Conservation (phyloP, 345 rosid genomes). For the Gossypium australe region DNA sequence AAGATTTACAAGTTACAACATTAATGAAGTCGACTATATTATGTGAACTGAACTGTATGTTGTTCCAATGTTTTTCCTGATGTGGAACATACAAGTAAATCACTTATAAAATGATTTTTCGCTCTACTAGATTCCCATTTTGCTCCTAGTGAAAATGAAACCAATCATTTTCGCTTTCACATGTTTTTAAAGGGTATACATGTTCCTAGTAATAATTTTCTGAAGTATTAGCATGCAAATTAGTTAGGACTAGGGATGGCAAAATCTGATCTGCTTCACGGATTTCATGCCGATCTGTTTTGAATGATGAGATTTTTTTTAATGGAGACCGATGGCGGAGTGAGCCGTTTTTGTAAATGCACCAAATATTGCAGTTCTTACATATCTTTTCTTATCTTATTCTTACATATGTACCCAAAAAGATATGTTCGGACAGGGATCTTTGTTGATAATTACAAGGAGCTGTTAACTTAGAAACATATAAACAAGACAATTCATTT, state of each 20-base stretch:
- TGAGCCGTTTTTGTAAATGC: too few relatives aligned
- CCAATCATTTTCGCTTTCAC: not conserved
- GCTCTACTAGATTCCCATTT: not conserved
- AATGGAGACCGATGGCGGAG: too few relatives aligned
- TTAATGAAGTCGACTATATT: constrained; percentile 19
- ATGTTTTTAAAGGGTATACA: not conserved
- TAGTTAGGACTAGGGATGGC: too few relatives aligned
- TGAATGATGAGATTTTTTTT: too few relatives aligned
- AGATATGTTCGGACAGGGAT: not conserved
- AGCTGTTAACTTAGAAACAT: not conserved
- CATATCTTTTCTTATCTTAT: too few relatives aligned
- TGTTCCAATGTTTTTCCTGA: constrained; percentile 12
- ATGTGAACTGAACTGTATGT: constrained; percentile 12
- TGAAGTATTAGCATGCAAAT: too few relatives aligned
- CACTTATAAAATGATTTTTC: not conserved
- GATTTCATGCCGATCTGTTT: too few relatives aligned
- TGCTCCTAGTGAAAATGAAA: not conserved
- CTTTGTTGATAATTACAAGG: not conserved
- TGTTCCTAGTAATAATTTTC: not conserved
- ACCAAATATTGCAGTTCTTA: too few relatives aligned
- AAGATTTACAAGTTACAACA: constrained; percentile 15
- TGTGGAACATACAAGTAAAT: constrained; percentile 10
- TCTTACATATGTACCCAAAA: too few relatives aligned
- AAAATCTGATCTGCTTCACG: too few relatives aligned
- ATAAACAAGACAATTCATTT: not conserved